A percentile compares a stretch with the other conserved stretches of the same genome.
Conservation (phyloP, 2,329 filamentous ascomycete genomes). For the Apiospora arundinis region DNA sequence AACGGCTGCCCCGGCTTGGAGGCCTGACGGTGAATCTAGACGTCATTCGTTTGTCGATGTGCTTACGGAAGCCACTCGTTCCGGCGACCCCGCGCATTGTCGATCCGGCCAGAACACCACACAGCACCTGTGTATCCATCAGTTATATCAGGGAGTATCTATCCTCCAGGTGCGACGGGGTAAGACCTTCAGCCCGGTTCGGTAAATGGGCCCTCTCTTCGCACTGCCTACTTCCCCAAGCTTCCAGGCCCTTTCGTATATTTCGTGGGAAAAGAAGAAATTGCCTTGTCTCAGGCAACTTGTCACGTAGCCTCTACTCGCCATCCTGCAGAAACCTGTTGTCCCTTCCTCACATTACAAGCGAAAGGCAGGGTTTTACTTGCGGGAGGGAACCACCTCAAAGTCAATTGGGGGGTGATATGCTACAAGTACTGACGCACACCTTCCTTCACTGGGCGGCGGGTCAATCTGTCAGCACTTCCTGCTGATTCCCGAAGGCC, state of each 20-base stretch:
- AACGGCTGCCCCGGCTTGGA: conserved; percentile 7
- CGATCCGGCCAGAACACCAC: conserved; percentile 13
- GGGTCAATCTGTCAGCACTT: background rate
- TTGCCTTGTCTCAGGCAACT: conserved; percentile 5
- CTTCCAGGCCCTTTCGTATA: background rate
- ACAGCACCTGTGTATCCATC: background rate
- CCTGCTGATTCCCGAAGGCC: background rate
- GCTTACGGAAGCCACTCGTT: conserved; percentile 13
- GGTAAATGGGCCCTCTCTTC: background rate
- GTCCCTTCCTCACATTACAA: background rate
- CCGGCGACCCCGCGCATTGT: conserved; percentile 9
- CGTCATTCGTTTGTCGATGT: background rate
- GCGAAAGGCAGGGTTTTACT: background rate
- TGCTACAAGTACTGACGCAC: background rate
- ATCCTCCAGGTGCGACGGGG: background rate
- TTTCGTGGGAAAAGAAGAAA: background rate
- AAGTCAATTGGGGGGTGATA: conserved; percentile 5
- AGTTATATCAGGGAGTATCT: background rate
- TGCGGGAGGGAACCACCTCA: background rate
- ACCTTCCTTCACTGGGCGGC: background rate
- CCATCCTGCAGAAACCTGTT: background rate
- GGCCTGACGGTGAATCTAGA: conserved; percentile 8
- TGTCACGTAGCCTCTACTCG: background rate
- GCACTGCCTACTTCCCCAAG: background rate
- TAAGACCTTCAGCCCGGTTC: background rate